Base-by-base conservation (phyloP, 495 filamentous ascomycete species). In the Penicillium cataractarum region DNA sequence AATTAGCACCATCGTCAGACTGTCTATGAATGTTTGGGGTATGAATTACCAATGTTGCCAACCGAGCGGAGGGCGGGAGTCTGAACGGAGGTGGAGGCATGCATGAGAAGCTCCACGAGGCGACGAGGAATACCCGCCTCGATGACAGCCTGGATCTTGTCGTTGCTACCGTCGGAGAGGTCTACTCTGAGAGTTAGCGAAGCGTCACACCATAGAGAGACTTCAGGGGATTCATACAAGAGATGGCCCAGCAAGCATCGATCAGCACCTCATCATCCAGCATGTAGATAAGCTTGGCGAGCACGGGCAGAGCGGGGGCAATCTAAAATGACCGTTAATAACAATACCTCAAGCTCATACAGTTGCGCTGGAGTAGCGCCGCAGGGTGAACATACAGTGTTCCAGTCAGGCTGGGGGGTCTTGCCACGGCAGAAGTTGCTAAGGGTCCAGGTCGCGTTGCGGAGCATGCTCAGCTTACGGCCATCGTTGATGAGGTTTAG, bases 361-460 rank as follows among this genome's bases (percentile, higher is more conserved):
- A 31, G 21, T 0, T 29, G 29, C 7, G 22, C 42, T 40, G 0
- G 5, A 13, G 8, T 46, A 27, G 48, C 5, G 35, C 13, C 1
- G 54, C 17, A 31, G 24, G 26, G 8, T 17, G 27, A 33, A 68
- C 63, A 66, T 82, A 97, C 93, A 3, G 92, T 97, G 71, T 89
- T 84, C 96, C 96, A 99, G 74, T 99, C 95, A 21, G 96, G 96
- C 78, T 99, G 96, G 39, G 96, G 96, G 4, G 93, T 97, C 86
- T 98, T 99, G 78, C 96, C 96, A 84, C 96, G 94, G 82, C 96
- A 99, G 82, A 99, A 99, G 82, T 99, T 99, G 83, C 96, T 98
- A 55, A 99, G 83, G 26, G 96, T 99, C 96, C 96, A 99, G 27
- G 96, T 98, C 26, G 96, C 96, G 74, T 99, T 99, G 57, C 96